Conservation (phyloP, 306 rosid genomes). For the Medicago ruthenica region DNA sequence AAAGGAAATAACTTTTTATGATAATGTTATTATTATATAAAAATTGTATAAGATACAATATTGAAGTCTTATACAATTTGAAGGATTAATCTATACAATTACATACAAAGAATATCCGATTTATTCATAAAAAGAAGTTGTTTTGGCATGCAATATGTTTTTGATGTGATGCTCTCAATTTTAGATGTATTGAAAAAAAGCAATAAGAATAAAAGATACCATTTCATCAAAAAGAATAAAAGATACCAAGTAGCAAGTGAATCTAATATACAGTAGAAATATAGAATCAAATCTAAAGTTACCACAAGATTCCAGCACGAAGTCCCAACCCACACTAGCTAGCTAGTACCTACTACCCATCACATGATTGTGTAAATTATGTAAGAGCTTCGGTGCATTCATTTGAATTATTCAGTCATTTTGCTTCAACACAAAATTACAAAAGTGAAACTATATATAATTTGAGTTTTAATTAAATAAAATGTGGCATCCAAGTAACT, state of each 20-base stretch:
- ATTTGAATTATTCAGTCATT: slow-evolving; percentile 13
- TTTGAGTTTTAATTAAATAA: too few species aligned
- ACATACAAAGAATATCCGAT: too few species aligned
- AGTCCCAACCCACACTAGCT: background rate
- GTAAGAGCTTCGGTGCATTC: slow-evolving; percentile 1
- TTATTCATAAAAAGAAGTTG: background rate
- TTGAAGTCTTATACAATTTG: too few species aligned
- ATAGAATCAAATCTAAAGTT: slow-evolving; percentile 33
- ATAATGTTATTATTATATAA: too few species aligned
- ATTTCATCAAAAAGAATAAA: background rate
- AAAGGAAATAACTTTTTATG: too few species aligned
- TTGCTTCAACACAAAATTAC: background rate
- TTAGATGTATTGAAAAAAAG: background rate
- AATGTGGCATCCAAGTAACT: background rate
- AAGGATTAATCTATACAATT: too few species aligned
- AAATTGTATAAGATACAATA: too few species aligned
- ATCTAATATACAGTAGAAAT: slow-evolving; percentile 22
- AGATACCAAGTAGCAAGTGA: slow-evolving; percentile 18
- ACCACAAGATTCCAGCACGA: slow-evolving; percentile 17
- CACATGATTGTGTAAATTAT: slow-evolving; percentile 30
- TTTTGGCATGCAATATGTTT: background rate
- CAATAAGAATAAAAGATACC: slow-evolving; percentile 9
- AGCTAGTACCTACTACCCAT: background rate
- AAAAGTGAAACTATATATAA: too few species aligned
- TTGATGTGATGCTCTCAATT: slow-evolving; percentile 6